phyloP scores from a whole-genome alignment of 192 early-diverging fungal genomes.

The Chytriomyces confervae region DNA sequence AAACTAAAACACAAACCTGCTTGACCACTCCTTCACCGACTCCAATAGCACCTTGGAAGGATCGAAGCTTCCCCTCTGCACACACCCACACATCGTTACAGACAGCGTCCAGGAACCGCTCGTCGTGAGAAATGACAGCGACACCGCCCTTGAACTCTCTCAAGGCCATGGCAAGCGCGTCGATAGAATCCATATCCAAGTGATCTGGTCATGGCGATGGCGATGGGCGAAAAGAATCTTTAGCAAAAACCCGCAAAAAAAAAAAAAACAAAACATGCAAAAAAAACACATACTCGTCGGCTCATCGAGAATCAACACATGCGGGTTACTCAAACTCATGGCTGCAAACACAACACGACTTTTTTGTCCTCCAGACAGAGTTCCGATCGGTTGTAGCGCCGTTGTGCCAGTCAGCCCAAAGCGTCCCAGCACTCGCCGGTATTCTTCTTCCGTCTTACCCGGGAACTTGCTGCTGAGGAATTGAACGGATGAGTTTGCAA shows the following conservation, averaged over 20 bases:
- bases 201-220: constrained; percentile 48
- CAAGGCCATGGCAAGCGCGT: constrained; percentile 87
- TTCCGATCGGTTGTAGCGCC: constrained; percentile 91
- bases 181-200: constrained; percentile 83
- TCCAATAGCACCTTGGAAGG: constrained; percentile 76
- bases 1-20: constrained; percentile 43
- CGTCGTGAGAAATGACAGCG: constrained; percentile 87
- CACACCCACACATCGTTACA: constrained; percentile 95
- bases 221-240: constrained; percentile 2
- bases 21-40: constrained; percentile 55
- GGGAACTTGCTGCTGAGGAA: constrained; percentile 89
- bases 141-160: constrained; percentile 91
- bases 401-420: constrained; percentile 98
- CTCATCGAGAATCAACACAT: constrained; percentile 64
- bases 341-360: constrained; percentile 70
- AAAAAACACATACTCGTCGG: constrained; percentile 68
- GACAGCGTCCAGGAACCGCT: constrained; percentile 79
- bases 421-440: constrained; percentile 87
- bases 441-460: constrained; percentile 93
- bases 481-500: constrained; percentile 81
- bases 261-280: constrained; percentile 58
- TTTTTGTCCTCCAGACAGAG: constrained; percentile 97
- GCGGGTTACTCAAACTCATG: constrained; percentile 60
- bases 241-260: constrained; percentile 47
- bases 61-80: constrained; percentile 76